These are phyloP conservation scores for Incumbomyces delicatus DNA, from an alignment of 2,329 filamentous ascomycete genomes.

Conservation along the genomic window DNA sequence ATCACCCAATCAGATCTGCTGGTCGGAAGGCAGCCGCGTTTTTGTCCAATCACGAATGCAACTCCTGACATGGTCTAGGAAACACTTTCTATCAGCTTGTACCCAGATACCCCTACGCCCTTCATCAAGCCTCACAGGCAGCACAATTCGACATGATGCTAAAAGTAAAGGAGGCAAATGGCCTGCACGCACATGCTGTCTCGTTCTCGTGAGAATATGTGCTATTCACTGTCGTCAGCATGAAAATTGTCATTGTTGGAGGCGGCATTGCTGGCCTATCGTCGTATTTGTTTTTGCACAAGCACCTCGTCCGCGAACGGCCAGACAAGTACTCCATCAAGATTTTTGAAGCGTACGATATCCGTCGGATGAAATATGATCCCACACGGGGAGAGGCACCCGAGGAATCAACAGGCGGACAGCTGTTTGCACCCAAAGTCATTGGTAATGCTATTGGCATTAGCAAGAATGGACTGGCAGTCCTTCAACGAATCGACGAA, in stretches of 20 bases:
- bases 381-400: background rate
- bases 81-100: no score
- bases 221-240: constrained; percentile 13
- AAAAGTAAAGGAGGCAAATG: no score
- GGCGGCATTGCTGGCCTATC: constrained; percentile 33
- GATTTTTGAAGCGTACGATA: constrained; percentile 34
- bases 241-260: constrained; percentile 37
- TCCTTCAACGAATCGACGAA: constrained; percentile 26
- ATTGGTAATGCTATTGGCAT: constrained; percentile 32
- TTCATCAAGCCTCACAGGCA: no score
- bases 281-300: constrained; percentile 31
- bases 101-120: no score
- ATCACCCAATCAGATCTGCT: no score
- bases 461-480: constrained; percentile 31
- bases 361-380: constrained; percentile 17
- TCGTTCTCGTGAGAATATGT: no score
- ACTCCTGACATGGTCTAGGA: no score
- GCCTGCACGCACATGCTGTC: no score
- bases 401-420: background rate
- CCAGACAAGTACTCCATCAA: constrained; percentile 18
- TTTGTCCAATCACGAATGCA: no score
- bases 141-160: no score
- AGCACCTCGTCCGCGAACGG: constrained; percentile 28
- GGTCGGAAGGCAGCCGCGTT: no score
- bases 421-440: constrained; percentile 25